A percentile compares a stretch with the other conserved stretches of the same genome.
These are phyloP conservation scores for Suillus subaureus DNA, from an alignment of 768 basidiomycete species.

Conservation along the genomic window DNA sequence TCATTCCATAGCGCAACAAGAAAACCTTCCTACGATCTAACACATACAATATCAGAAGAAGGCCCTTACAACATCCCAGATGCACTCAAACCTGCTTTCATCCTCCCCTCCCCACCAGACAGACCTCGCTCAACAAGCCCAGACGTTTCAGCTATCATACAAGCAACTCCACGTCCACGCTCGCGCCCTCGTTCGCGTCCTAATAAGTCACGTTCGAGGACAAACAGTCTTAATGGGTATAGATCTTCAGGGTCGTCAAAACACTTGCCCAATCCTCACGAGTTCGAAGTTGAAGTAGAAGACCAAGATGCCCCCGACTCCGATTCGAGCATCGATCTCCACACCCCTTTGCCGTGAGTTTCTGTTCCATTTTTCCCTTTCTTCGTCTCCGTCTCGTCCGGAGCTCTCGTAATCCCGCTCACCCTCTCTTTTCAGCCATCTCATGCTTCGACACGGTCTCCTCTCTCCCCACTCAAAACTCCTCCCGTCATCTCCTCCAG, in stretches of 20 bases:
- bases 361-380: neutral
- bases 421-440: conserved; percentile 40
- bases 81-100: too few species aligned
- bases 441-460: conserved; percentile 69
- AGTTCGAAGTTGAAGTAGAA: conserved; percentile 18
- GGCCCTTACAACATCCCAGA: neutral
- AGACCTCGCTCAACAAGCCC: conserved; percentile 34
- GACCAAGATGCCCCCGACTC: conserved; percentile 43
- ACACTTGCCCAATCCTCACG: neutral
- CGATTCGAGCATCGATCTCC: conserved; percentile 68
- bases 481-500: conserved; percentile 35
- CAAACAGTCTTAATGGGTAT: neutral
- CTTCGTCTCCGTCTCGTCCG: neutral
- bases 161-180: conserved; percentile 39
- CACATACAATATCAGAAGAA: conserved; percentile 1
- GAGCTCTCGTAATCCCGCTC: neutral
- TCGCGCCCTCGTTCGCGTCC: conserved; percentile 17
- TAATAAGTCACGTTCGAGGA: neutral
- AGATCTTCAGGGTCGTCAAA: conserved; percentile 3
- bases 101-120: too few species aligned
- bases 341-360: conserved; percentile 70
- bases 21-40: neutral
- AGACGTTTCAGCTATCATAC: conserved; percentile 43
- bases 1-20: neutral
- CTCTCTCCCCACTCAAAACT: conserved; percentile 69